Evolutionary conservation across 805 yeast genomes (phyloP).

Genomic region (Sugiyamaella valdiviana): DNA sequence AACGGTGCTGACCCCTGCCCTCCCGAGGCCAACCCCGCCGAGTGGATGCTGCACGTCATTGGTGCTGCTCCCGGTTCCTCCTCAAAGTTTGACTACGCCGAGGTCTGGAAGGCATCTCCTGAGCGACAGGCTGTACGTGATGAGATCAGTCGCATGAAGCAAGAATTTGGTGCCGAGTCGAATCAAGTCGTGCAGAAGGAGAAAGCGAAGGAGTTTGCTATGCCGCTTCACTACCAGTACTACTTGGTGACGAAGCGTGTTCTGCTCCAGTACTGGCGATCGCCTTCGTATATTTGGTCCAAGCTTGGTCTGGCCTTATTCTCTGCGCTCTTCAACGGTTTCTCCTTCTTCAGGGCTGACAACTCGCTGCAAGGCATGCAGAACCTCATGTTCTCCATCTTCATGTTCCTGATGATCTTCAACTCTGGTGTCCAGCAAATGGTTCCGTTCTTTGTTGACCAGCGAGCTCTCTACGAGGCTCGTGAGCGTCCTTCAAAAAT

Average conservation of each 20-base stretch:
- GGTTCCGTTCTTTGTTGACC: conserved; percentile 53
- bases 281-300: conserved; percentile 53
- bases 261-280: conserved; percentile 58
- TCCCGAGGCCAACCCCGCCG: conserved; percentile 69
- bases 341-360: conserved; percentile 61
- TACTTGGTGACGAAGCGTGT: conserved; percentile 46
- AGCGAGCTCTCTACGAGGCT: conserved; percentile 61
- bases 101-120: conserved; percentile 68
- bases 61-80: conserved; percentile 37
- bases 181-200: conserved; percentile 38
- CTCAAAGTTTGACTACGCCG: conserved; percentile 37
- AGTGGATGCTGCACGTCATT: conserved; percentile 76
- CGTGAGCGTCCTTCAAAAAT: conserved; percentile 70
- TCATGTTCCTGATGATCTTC: conserved; percentile 57
- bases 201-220: conserved; percentile 37
- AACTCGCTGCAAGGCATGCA: conserved; percentile 64
- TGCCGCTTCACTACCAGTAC: conserved; percentile 38
- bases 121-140: conserved; percentile 53
- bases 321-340: conserved; percentile 58
- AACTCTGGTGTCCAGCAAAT: conserved; percentile 55
- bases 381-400: conserved; percentile 72
- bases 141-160: conserved; percentile 57
- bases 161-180: conserved; percentile 41
- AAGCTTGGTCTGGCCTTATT: conserved; percentile 47
- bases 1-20: conserved; percentile 67